Base-by-base conservation (phyloP, 106 monocot genomes). In the Alisma plantagoaquatica region DNA sequence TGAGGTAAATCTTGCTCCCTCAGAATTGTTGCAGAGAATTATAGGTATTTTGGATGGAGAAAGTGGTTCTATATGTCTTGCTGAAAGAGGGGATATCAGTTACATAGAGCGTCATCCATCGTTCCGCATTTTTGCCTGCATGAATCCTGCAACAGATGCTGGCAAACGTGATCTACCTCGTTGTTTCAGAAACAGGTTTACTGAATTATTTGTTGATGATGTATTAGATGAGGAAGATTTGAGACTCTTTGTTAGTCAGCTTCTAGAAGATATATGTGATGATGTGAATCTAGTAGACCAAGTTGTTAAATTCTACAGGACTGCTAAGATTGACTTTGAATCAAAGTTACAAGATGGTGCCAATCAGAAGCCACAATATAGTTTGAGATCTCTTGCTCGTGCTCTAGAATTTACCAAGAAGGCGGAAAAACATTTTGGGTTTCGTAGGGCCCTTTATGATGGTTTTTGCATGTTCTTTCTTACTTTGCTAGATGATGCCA, bases 101-200 rank as follows among this genome's bases (percentile, higher is more conserved):
- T 72, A 78, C 51, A 44, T 96, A 45, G 72, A 71, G 11, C 81
- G 96, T 2, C 81, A 89, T 74, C 48, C 75, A 29, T 19, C 29
- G 19, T 96, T 96, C 46, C 88, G 96, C 43, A 51, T 96, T 20
- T 96, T 96, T 76, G 81, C 81, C 17, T 96, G 96, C 67, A 96
- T 96, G 96, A 96, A 96, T 78, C 96, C 96, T 41, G 96, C 89
- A 48, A 89, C 84, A 27, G 96, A 96, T 71, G 78, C 84, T 56
- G 96, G 96, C 24, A 96, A 96, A 53, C 54, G 78, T n/a, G 96
- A 96, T 33, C 69, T 96, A 31, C 84, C 96, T 35, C 71, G 61
- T 57, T 67, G 73, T 23, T 78, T 96, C 29, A 66, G 81, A 53
- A 89, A 73, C 61, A 62, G 89, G 46, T 89, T 96, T 61, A 89